Base-by-base conservation (phyloP, 1,139 yeast genomes). In the Kluyveromyces sp. region DNA sequence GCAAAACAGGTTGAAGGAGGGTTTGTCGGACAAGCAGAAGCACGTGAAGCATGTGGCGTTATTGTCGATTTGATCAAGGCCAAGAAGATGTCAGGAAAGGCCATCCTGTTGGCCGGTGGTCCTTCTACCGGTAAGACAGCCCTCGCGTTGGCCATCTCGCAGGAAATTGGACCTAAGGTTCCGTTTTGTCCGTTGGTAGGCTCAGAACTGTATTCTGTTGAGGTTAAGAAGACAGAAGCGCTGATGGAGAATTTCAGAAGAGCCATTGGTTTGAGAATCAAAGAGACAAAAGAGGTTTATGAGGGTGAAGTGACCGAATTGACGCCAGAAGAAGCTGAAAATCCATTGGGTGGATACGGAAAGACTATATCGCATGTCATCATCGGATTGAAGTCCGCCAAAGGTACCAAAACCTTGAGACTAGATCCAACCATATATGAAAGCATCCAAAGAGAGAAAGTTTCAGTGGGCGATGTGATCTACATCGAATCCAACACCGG, bases 61-160 rank as follows among this genome's bases (percentile, higher is more conserved):
- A 77, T 92, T 51, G 97, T 92, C 31, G 98, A 92, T 65, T 71
- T 92, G 59, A 88, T 92, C 68, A 89, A 88, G 67, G 83, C 92
- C 33, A 87, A 86, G 61, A 88, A 83, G 64, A 83, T 92, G 86
- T 83, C 95, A 45, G 98, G 98, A 25, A 86, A 88, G 62, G 98
- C 97, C n/a, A 80, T 92, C 39, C 68, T 92, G 49, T 72, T 92
- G 44, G 97, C 98, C 0, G 98, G 98, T 48, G 95, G 95, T 3
- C 97, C 98, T 15, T 97, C 97, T 3, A 89, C 97, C 3, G 98
- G 98, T 60, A 92, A 92, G 66, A 92, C 98, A 1, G 98, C 98
- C 0, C 73, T 92, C 59, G 97, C 98, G 0, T 70, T 94, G 47
- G 98, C 97, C 1, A 82, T 94, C 46, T 86, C 97, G 2, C 98